Evolutionary conservation across 495 filamentous ascomycete species (phyloP).

Genomic region (Haplographium delicatum): DNA sequence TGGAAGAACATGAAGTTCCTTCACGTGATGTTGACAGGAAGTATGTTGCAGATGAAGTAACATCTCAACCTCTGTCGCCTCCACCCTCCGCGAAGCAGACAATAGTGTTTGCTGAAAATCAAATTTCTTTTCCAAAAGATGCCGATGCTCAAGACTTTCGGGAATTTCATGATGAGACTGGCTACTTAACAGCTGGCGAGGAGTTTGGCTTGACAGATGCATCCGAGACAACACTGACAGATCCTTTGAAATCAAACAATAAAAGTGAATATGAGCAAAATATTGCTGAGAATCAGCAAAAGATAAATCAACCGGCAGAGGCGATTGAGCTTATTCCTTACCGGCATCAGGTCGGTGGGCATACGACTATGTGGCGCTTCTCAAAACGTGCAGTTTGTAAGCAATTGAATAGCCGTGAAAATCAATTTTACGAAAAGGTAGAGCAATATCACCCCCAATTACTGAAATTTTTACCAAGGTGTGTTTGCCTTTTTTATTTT

Average conservation of each 20-base stretch:
- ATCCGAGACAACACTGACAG: conserved; percentile 26
- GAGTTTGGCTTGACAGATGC: conserved; percentile 28
- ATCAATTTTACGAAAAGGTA: conserved; percentile 96
- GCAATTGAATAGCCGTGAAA: conserved; percentile 93
- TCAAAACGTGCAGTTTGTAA: conserved; percentile 95
- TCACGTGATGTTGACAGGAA: conserved; percentile 28
- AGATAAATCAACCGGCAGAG: conserved; percentile 60
- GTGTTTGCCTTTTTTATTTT: conserved; percentile 36
- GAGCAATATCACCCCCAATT: conserved; percentile 86
- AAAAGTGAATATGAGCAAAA: conserved; percentile 31
- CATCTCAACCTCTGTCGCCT: conserved; percentile 27
- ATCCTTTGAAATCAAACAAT: conserved; percentile 25
- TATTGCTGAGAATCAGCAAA: conserved; percentile 40
- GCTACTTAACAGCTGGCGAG: conserved; percentile 24
- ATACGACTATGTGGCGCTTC: conserved; percentile 94
- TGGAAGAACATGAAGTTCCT: conserved; percentile 24
- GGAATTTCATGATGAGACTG: conserved; percentile 30
- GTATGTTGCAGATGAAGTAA: conserved; percentile 22
- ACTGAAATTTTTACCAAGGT: conserved; percentile 89
- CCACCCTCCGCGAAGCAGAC: conserved; percentile 37
- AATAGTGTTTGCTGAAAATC: conserved; percentile 38
- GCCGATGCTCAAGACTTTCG: conserved; percentile 42
- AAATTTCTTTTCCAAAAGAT: conserved; percentile 46
- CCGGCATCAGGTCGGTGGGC: conserved; percentile 93
- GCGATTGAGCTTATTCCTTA: conserved; percentile 97